Evolutionary conservation across 768 basidiomycete genomes (phyloP), one percentile per base, ranked within the genome.

Genomic region (Naematelia encephala): DNA sequence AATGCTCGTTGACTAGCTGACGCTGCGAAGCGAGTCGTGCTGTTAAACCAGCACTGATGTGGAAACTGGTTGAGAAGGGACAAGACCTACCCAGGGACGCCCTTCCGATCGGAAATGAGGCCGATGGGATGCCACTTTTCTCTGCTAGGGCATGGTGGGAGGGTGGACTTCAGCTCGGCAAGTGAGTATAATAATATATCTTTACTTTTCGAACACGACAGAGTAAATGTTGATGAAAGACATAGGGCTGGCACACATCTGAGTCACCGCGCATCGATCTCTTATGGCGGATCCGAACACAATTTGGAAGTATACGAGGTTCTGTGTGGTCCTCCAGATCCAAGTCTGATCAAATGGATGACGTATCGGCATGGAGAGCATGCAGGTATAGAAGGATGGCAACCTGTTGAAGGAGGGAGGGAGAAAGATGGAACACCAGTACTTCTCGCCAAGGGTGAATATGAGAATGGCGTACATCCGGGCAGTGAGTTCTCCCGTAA

Each of bases 101-200:
- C 25, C 59, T 76, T 14, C 69, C 70, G 21, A 69, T 73, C 2
- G 74, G 74, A 0, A 51, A 63, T 34, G 74, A 76, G 43, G 63
- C 62, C 27, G 63, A 66, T 46, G 70, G 70, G 5, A 54, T 63
- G 27, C 56, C 57, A 25, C 51, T 76, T 13, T 76, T 64, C 54
- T 61, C 70, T 19, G 72, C 72, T 21, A 29, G 74, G 44, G 63
- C 70, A 47, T 74, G 67, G 68, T 68, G 62, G 54, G 67, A 69
- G 46, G 70, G 70, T 28, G 74, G 74, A 56, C 44, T 76, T 1
- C 74, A 76, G 51, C 62, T 69, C 21, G 74, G 74, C 26, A 75
- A 75, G 67, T 69, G 57, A 62, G 72, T 62, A 19, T 22, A 39
- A 43, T 49, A 19, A 21, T 19, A 12, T 43, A 12, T 11, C 12